These are phyloP conservation scores for Talaromyces pinophilus DNA, from an alignment of 2,329 filamentous ascomycete species.

Conservation along the genomic window DNA sequence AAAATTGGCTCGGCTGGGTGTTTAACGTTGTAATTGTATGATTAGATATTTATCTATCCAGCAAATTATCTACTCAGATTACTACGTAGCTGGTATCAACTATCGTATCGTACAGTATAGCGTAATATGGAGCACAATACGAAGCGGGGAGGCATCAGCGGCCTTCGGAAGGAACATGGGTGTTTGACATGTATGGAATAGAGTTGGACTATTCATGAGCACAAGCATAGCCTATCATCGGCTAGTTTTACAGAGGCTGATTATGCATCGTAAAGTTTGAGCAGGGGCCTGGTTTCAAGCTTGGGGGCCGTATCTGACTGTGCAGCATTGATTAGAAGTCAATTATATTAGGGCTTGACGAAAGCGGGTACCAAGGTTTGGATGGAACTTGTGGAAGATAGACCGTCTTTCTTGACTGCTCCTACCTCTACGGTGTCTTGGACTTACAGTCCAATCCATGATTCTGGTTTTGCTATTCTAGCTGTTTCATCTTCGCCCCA, in stretches of 20 bases:
- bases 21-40: background rate
- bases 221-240: background rate
- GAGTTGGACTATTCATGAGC: background rate
- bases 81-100: no score
- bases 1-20: background rate
- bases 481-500: background rate
- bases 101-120: background rate
- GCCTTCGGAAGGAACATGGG: background rate
- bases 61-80: no score
- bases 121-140: background rate
- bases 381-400: background rate
- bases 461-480: background rate
- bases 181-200: background rate
- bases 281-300: background rate
- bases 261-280: background rate
- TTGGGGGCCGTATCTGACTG: conserved; percentile 7
- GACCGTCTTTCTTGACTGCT: background rate
- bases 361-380: background rate
- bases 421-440: background rate
- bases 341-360: background rate
- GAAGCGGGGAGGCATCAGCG: background rate
- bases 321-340: background rate
- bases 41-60: background rate
- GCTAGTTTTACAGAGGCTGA: background rate
- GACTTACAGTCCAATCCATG: background rate